phyloP scores from a whole-genome alignment of 129 eudicot genomes.

The Helianthus tuberosus region DNA sequence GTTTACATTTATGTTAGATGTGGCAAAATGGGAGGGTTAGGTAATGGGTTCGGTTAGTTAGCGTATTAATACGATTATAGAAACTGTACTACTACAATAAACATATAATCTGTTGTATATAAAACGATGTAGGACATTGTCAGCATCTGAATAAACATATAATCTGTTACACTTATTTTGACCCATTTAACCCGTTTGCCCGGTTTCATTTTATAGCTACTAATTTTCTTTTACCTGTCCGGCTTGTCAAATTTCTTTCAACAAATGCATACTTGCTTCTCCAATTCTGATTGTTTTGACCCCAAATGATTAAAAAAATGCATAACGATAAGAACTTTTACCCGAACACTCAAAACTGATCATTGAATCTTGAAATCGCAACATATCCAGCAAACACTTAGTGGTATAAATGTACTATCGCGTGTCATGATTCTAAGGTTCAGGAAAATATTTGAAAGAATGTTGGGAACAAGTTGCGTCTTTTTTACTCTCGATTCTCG shows the following conservation, averaged over 20 bases:
- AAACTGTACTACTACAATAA: background rate
- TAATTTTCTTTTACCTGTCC: background rate
- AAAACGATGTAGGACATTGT: background rate
- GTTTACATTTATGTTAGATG: conserved; percentile 1
- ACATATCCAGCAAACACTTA: background rate
- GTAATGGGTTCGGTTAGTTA: background rate
- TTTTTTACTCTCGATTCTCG: background rate
- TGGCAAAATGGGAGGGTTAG: background rate
- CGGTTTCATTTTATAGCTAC: background rate
- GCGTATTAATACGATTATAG: background rate
- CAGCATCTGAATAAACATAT: background rate
- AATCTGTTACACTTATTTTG: background rate
- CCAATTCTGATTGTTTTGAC: background rate
- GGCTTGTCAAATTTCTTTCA: background rate
- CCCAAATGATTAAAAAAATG: background rate
- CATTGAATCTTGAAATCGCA: background rate
- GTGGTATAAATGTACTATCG: background rate
- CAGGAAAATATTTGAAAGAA: background rate
- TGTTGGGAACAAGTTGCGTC: background rate
- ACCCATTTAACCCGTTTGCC: background rate
- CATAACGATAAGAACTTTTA: background rate
- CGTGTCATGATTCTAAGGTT: background rate
- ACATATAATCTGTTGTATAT: background rate
- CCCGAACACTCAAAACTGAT: background rate
- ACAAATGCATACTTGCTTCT: background rate